Conservation (phyloP, 2,329 filamentous ascomycete genomes). For the Pseudopyricularia javanii region DNA sequence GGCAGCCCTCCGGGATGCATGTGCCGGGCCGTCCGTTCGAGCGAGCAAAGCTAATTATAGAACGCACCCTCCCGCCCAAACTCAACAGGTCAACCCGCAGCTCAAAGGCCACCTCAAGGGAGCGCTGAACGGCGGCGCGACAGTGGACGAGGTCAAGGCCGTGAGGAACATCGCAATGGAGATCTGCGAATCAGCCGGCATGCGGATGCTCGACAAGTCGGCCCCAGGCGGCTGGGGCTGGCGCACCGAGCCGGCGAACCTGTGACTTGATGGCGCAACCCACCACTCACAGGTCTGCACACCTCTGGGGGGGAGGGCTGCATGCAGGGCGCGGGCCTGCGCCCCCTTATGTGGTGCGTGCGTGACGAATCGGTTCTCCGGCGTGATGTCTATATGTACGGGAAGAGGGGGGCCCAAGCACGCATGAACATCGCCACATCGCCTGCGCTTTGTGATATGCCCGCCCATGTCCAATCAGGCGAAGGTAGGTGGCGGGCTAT, state of each 20-base stretch:
- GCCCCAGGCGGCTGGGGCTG: conserved; percentile 30
- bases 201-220: conserved; percentile 23
- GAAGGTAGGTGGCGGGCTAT: too few species aligned
- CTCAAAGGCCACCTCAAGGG: conserved; percentile 39
- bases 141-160: conserved; percentile 32
- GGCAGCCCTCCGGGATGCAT: not conserved
- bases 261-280: conserved; percentile 14
- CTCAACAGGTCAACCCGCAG: conserved; percentile 33
- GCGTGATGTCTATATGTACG: not conserved
- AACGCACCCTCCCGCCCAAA: not conserved
- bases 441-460: too few species aligned
- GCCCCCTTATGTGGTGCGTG: not conserved
- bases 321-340: too few species aligned
- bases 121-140: conserved; percentile 35
- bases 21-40: not conserved
- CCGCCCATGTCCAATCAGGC: too few species aligned
- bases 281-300: not conserved
- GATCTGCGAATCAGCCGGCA: conserved; percentile 33
- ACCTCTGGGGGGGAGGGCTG: too few species aligned
- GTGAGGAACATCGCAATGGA: conserved; percentile 30
- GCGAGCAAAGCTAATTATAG: not conserved
- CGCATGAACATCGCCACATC: too few species aligned
- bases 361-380: too few species aligned
- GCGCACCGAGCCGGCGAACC: conserved; percentile 27
- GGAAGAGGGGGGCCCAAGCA: not conserved